Evolutionary conservation across 805 yeast genomes (phyloP).

Genomic region (Hanseniaspora mollemarum): DNA sequence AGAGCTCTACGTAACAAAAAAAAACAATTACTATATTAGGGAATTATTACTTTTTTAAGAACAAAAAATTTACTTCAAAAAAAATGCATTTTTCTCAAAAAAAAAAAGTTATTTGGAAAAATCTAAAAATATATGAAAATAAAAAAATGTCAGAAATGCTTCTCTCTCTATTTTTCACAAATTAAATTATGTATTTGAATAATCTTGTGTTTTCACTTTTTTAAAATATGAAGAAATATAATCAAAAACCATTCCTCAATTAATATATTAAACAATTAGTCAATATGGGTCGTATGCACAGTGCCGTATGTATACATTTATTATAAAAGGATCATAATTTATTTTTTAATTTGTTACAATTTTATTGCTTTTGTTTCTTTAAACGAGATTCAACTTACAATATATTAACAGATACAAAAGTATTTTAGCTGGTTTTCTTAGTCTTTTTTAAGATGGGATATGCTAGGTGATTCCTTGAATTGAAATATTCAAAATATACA

Average conservation of each 20-base stretch:
- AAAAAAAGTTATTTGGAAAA: no score
- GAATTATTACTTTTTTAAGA: no score
- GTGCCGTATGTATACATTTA: conserved; percentile 63
- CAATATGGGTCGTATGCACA: conserved; percentile 99
- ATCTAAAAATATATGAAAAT: no score
- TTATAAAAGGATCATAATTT: conserved; percentile 13
- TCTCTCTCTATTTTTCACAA: no score
- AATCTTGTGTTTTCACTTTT: background rate
- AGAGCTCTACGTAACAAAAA: no score
- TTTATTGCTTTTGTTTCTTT: background rate
- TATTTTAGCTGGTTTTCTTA: conserved; percentile 13
- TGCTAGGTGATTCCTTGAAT: conserved; percentile 16
- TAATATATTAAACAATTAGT: conserved; percentile 32
- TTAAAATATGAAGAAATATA: background rate
- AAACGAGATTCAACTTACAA: background rate
- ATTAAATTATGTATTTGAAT: background rate
- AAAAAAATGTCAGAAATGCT: no score
- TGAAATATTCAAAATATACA: background rate
- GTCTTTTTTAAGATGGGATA: conserved; percentile 10
- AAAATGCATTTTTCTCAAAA: no score
- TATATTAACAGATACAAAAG: background rate
- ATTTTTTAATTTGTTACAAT: background rate
- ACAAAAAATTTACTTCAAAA: no score
- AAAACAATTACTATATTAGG: no score
- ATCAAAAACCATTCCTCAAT: conserved; percentile 8